Evolutionary conservation across 305 asterid genomes (phyloP), one percentile per base, ranked within the genome.

Genomic region (Fraxinus angustifolia): DNA sequence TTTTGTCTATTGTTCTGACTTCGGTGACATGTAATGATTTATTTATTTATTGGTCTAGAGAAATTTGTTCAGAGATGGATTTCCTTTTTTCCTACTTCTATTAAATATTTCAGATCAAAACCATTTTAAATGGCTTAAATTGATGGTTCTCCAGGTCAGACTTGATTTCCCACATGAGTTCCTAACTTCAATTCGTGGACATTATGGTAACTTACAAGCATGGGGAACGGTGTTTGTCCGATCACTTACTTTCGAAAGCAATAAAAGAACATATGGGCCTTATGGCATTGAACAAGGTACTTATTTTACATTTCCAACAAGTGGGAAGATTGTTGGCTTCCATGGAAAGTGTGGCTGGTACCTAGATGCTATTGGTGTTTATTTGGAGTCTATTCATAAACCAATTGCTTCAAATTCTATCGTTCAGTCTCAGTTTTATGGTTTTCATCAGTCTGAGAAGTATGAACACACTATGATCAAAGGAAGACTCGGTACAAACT

Each of bases 291-390:
- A 91, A 80, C 83, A 86, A 10, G 97, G 97, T 16, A 91, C 94
- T 3, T 76, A 79, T 80, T 94, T 94, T 78, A 78, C 92, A 1
- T 83, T 87, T 19, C 92, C 97, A 23, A 85, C 72, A 28, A 80
- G 82, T 5, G 94, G 92, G 3, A 91, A 90, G 84, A 88, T 93
- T 34, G 91, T 91, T 4, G 98, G 98, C 7, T 94, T 94, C 85
- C 86, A 91, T 76, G 98, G 98, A 50, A 90, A 88, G 80, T 67
- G 84, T 30, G 94, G 97, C 31, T 90, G 92, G 95, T 88, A 79
- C 86, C 85, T 94, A 19, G 93, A 89, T 85, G 89, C 97, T 12
- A 86, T 92, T 73, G 97, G 98, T 42, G 89, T 81, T 78, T 87
- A 93, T 84, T 42, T 92, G 19, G 92, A 90, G 87, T 90, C 95